Base-by-base conservation (phyloP, 1,139 yeast species). In the Pichia norvegensis region DNA sequence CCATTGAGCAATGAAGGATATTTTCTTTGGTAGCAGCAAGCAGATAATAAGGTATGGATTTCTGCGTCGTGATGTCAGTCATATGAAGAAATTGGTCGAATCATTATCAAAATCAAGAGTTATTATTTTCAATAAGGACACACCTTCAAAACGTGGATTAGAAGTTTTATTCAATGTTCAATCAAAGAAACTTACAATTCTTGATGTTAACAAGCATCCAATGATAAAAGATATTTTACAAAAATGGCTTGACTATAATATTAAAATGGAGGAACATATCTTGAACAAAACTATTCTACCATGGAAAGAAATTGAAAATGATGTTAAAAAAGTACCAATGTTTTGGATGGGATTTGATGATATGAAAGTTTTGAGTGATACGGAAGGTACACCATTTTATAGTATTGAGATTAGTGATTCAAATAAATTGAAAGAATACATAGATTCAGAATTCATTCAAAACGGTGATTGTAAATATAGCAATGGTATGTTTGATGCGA, bases 321-420 rank as follows among this genome's bases (percentile, higher is more conserved):
- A 48, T 4, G 31, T 48, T 9, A 48, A 39, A 7, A 31, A 39
- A 13, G 16, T 44, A n/a, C 39, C 49, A 11, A 17, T 48, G 2
- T 48, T 46, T 21, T 48, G 51, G 51, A 25, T 48, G 14, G 51
- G 51, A 1, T 27, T 41, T 36, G 52, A 46, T 36, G 48, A 48
- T 20, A 17, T 35, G 20, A 36, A 42, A 11, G 14, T 38, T 3
- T 9, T 37, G 5, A 8, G 29, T 13, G 33, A 36, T 55, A 69
- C 73, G 48, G 73, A 74, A 23, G 36, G 22, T n/a, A n/a, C 20
- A 9, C 40, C 97, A 1, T 78, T 78, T 56, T 88, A 77, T 65
- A 95, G 90, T 0, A 72, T 88, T 31, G 95, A 87, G 60, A 67
- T 84, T 38, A 67, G 81, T 7, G 47, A 53, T 4, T 50, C 55